These are phyloP conservation scores for Leccinum ochraceum DNA, from an alignment of 768 basidiomycete genomes.

Conservation along the genomic window DNA sequence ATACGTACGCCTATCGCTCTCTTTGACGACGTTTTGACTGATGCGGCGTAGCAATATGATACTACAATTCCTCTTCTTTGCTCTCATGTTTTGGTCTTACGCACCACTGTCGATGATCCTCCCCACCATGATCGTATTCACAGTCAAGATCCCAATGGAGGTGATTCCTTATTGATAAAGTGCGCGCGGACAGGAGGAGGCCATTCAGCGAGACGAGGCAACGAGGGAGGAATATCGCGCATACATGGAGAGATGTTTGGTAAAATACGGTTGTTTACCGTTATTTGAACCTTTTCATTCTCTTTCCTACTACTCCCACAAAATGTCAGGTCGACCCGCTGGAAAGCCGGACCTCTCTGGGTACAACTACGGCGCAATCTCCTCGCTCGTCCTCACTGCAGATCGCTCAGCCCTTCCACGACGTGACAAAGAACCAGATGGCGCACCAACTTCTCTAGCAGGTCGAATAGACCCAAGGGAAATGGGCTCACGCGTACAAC, in stretches of 20 bases:
- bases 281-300: neutral
- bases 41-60: too few species aligned
- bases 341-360: conserved; percentile 80
- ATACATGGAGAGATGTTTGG: conserved; percentile 1
- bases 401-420: conserved; percentile 78
- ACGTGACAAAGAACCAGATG: conserved; percentile 95
- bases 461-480: conserved; percentile 76
- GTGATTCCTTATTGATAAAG: neutral
- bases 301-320: neutral
- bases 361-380: conserved; percentile 96
- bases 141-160: conserved; percentile 6
- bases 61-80: neutral
- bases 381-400: conserved; percentile 92
- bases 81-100: conserved; percentile 12
- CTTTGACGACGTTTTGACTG: too few species aligned
- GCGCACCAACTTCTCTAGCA: conserved; percentile 89
- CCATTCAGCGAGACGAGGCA: conserved; percentile 7
- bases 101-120: conserved; percentile 1
- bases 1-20: neutral
- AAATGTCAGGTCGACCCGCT: conserved; percentile 42
- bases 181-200: conserved; percentile 2
- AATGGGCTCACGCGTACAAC: conserved; percentile 90
- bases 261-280: neutral
- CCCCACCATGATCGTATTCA: neutral
- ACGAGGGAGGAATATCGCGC: conserved; percentile 7